These are phyloP conservation scores for Penicillium cataractarum DNA, from an alignment of 495 filamentous ascomycete genomes.

Conservation along the genomic window DNA sequence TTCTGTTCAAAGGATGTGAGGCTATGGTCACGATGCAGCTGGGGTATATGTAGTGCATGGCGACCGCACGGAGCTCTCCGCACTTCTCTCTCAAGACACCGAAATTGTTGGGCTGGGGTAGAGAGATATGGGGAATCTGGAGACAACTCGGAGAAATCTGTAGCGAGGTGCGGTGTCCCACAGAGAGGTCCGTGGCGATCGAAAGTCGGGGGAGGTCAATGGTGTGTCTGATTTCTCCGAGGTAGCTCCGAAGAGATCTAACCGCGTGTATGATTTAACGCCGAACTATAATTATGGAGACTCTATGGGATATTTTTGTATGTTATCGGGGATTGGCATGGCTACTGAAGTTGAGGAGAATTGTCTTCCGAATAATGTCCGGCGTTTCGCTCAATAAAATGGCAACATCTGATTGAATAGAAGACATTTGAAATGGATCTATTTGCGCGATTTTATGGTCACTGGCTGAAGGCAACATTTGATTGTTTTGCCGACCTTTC, in stretches of 20 bases:
- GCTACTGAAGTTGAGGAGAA: not conserved
- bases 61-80: not conserved
- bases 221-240: conserved; percentile 11
- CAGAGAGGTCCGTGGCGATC: not conserved
- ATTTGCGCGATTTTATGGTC: too few relatives aligned
- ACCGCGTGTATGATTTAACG: not conserved
- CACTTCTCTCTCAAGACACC: not conserved
- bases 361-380: not conserved
- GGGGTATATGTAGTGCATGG: conserved; percentile 2
- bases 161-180: too few relatives aligned
- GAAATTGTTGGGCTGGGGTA: not conserved
- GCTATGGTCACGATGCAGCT: not conserved
- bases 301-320: not conserved
- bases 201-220: not conserved
- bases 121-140: conserved; percentile 3
- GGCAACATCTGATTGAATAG: not conserved
- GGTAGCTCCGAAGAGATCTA: not conserved
- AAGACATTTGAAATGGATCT: too few relatives aligned
- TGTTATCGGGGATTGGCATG: not conserved
- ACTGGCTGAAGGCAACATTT: too few relatives aligned
- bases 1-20: not conserved
- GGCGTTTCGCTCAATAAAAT: not conserved
- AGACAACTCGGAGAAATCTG: conserved; percentile 5
- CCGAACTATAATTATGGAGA: not conserved
- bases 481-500: too few relatives aligned